phyloP scores from a whole-genome alignment of 176 grass and related monocot species.

The Chrysopogon serrulatus region DNA sequence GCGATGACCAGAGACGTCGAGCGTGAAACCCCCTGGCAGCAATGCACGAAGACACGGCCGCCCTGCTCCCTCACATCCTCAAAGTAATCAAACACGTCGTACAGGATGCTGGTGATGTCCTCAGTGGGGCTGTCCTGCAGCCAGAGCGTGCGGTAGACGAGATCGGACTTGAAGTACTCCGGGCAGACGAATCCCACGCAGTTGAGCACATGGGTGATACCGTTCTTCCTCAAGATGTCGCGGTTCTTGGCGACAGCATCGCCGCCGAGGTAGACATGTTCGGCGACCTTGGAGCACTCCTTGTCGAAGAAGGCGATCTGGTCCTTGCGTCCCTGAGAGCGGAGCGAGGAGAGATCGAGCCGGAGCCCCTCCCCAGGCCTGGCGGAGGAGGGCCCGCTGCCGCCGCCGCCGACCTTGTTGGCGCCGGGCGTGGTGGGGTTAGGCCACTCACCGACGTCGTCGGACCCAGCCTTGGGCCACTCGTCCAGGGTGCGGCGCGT shows the following conservation, averaged over 20 bases:
- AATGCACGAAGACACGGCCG: constrained; percentile 89
- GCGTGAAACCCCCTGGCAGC: constrained; percentile 91
- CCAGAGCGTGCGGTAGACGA: constrained; percentile 93
- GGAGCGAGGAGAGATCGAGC: constrained; percentile 63
- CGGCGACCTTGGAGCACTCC: constrained; percentile 98
- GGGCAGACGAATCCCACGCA: constrained; percentile 97
- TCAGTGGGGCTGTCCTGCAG: constrained; percentile 97
- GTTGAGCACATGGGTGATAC: constrained; percentile 95
- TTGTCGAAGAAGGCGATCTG: constrained; percentile 99
- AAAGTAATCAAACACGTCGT: constrained; percentile 99
- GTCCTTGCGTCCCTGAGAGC: constrained; percentile 70
- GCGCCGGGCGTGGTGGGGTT: constrained; percentile 82
- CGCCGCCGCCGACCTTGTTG: constrained; percentile 25
- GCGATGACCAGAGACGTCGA: constrained; percentile 94
- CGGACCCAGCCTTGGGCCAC: constrained; percentile 82
- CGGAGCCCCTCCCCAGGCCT: constrained; percentile 61
- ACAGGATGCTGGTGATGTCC: constrained; percentile 98
- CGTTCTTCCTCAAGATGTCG: constrained; percentile 74
- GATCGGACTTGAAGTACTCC: constrained; percentile 89
- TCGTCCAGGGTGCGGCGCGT: constrained; percentile 74
- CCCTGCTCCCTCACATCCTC: constrained; percentile 91
- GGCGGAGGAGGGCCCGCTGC: constrained; percentile 19
- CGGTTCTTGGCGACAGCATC: constrained; percentile 87
- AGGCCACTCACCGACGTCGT: constrained; percentile 93
- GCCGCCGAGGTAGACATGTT: constrained; percentile 90